A percentile compares a stretch with the other conserved stretches of the same genome.
Evolutionary conservation across 768 basidiomycete genomes (phyloP).

Genomic region (Lentinula sp.): DNA sequence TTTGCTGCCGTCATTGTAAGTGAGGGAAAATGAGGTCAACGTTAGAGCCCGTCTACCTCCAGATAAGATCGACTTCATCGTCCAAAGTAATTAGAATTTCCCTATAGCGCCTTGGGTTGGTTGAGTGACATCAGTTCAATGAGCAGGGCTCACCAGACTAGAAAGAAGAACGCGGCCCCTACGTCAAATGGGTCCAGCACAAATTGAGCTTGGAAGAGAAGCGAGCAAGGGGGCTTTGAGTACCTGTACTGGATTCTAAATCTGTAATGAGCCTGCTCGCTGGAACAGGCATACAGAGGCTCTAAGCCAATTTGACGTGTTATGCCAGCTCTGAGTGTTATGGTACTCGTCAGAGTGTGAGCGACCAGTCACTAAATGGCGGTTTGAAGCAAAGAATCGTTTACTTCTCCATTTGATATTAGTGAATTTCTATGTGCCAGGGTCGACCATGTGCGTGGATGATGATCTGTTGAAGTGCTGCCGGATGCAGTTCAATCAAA

Average conservation of each 20-base stretch:
- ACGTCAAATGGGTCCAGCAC: neutral
- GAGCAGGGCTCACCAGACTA: neutral
- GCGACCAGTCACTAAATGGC: neutral
- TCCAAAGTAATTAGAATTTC: conserved; percentile 24
- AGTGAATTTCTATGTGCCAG: neutral
- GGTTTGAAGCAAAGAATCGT: neutral
- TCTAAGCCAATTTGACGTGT: neutral
- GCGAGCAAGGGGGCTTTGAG: neutral
- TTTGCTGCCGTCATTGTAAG: conserved; percentile 13
- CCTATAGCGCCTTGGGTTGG: conserved; percentile 10
- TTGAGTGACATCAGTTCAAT: neutral
- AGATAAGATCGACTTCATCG: conserved; percentile 24
- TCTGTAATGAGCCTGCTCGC: conserved; percentile 2
- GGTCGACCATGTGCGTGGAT: neutral
- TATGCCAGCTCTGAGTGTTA: neutral
- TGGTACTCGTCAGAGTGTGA: neutral
- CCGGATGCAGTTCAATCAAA: neutral
- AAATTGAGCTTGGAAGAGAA: neutral
- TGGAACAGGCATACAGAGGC: neutral
- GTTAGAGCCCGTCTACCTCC: conserved; percentile 14
- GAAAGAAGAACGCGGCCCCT: conserved; percentile 3
- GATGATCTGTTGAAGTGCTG: neutral
- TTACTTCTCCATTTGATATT: neutral
- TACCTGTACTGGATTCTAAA: conserved; percentile 1
- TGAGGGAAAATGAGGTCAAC: neutral